A percentile compares a stretch with the other conserved stretches of the same genome.
These are phyloP conservation scores for Puccinia coronata DNA, from an alignment of 1,284 basidiomycete genomes.

Conservation along the genomic window DNA sequence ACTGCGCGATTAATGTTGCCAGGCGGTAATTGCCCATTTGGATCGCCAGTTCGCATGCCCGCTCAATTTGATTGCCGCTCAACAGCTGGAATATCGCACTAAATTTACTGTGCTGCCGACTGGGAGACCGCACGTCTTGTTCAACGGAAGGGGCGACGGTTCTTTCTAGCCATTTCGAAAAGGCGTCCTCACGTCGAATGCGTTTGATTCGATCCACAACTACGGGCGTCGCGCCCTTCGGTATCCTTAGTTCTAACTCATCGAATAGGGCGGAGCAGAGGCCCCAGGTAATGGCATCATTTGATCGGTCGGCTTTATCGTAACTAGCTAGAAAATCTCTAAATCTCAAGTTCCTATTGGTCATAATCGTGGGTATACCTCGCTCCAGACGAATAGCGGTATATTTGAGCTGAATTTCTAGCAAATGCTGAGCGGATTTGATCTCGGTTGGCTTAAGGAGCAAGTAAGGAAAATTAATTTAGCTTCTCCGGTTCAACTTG, in stretches of 20 bases:
- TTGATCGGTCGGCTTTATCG: conserved; percentile 70
- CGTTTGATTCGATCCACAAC: conserved; percentile 66
- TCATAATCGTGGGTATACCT: conserved; percentile 66
- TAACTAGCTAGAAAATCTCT: conserved; percentile 75
- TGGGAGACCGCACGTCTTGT: conserved; percentile 66
- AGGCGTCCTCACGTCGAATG: conserved; percentile 75
- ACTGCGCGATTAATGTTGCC: conserved; percentile 87
- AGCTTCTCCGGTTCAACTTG: too few species aligned
- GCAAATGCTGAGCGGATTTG: conserved; percentile 67
- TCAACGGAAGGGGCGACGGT: conserved; percentile 75
- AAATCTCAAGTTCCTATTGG: conserved; percentile 70
- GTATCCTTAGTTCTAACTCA: conserved; percentile 69
- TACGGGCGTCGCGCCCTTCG: conserved; percentile 65
- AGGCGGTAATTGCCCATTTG: conserved; percentile 79
- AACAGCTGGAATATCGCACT: conserved; percentile 72
- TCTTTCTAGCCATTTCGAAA: conserved; percentile 82
- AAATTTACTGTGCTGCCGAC: conserved; percentile 57
- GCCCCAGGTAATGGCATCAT: conserved; percentile 78
- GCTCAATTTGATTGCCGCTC: conserved; percentile 81
- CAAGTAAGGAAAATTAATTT: conserved; percentile 62
- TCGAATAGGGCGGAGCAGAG: conserved; percentile 92
- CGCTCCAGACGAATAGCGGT: conserved; percentile 67
- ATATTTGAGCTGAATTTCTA: conserved; percentile 76
- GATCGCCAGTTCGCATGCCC: conserved; percentile 75
- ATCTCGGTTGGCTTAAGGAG: conserved; percentile 59